Base-by-base conservation (phyloP, 2,329 filamentous ascomycete species). In the Ophiostoma angusticollis region DNA sequence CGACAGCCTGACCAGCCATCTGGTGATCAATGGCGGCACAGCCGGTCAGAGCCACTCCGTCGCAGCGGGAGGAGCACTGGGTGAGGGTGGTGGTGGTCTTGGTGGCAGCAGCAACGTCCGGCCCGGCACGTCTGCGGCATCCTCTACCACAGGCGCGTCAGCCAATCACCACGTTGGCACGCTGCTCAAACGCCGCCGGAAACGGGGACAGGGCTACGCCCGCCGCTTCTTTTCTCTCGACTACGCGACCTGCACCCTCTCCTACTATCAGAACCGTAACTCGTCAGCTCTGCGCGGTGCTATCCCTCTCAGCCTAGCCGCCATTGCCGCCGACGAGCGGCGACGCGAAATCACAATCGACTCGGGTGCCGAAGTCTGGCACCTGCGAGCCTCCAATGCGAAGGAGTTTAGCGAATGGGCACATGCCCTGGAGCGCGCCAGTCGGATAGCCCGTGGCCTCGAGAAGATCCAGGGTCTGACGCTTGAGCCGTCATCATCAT, bases 311-410 rank as follows among this genome's bases (percentile, higher is more conserved):
- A 91, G 85, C 19, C 64, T 98, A 37, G 91, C 91, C 13, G 91
- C 85, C 5, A 82, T 98, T 43, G 84, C 87, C 4, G 85, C 85
- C 7, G 87, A 94, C 54, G 84, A 91, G 56, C 77, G 83, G 52
- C 77, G 83, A 27, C 74, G 86, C 47, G 89, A 96, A 58, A 94
- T 98, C 38, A 93, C 82, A 30, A 91, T 98, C 41, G 91, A 98
- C 56, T 96, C 91, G 0, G 91, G 91, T 1, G 87, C 91, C 3
- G 91, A 98, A 58, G 78, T 98, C 19, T 98, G 91, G 91, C 91
- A 96, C 61, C 66, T 98, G 22, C 80, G 79, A 51, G 85, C 91
- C 3, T 74, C 72, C 35, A 93, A 84, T 50, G 73, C 76, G 35
- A 81, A 80, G 47, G 89, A 96, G 45, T 98, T 95, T 54, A 70